A percentile compares a stretch with the other conserved stretches of the same genome.
Evolutionary conservation across 139 green algal genomes (phyloP).

Genomic region (Choricystis sp.): DNA sequence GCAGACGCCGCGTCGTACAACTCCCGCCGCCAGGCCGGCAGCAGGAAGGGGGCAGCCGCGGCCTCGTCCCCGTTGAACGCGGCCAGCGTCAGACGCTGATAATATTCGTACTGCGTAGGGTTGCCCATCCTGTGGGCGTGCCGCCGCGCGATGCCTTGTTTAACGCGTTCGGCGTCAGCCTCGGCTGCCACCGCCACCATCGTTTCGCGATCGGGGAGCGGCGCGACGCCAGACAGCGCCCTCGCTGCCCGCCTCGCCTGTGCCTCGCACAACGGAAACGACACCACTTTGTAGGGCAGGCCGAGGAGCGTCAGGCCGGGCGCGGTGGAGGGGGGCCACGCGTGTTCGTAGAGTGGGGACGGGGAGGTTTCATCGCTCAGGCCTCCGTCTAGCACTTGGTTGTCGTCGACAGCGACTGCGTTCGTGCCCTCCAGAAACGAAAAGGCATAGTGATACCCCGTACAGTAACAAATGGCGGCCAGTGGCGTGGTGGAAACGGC

Average conservation of each 20-base stretch:
- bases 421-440: background rate
- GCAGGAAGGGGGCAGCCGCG: background rate
- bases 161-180: too few relatives aligned
- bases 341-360: background rate
- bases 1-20: background rate
- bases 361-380: too few relatives aligned
- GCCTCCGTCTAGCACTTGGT: too few relatives aligned
- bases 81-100: background rate
- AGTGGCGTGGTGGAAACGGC: background rate
- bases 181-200: background rate
- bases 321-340: background rate
- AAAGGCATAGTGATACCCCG: background rate
- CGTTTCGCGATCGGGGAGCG: background rate
- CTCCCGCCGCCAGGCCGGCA: background rate
- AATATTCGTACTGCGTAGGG: background rate
- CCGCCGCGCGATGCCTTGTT: background rate
- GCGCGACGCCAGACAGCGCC: background rate
- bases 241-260: background rate
- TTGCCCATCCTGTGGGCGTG: background rate
- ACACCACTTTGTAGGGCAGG: background rate
- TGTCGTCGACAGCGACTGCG: background rate
- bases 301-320: background rate
- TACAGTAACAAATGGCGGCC: background rate
- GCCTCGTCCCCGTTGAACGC: too few relatives aligned
- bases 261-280: background rate